Evolutionary conservation across 2,329 filamentous ascomycete genomes (phyloP), one percentile per base, ranked within the genome.

Genomic region (Fusarium keratoplasticum): DNA sequence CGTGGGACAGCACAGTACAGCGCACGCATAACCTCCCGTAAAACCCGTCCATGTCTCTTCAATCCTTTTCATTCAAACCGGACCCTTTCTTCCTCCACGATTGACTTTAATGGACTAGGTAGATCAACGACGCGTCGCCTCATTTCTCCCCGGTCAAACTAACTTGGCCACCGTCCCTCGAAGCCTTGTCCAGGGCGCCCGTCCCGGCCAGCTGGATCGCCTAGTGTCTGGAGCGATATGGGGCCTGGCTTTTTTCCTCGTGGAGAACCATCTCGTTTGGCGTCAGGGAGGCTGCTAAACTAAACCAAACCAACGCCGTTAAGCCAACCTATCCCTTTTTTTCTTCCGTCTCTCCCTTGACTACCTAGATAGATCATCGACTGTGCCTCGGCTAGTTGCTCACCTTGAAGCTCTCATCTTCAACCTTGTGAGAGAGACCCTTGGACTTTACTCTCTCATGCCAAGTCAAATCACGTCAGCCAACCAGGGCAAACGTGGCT

Each of bases 401-500:
- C 44, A 27, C 16, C 47, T 52, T 31, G 27, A 52, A n/a, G 7
- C 54, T 57, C 14, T 35, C 47, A 10, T 40, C 38, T n/a, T 40
- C 6, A 5, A 42, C 40, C 40, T 42, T 42, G 18, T 13, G 47
- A 27, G 18, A 55, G 18, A 55, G 52, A 57, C 36, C 35, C 29
- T 58, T 57, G 29, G 40, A 22, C 42, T 8, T 8, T 11, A 11
- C 38, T 2, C 44, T 25, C 33, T 66, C 50, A 71, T 73, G 71
- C 71, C 70, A 71, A 63, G 60, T 62, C 58, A 44, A 55, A 64
- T 71, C 67, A 63, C 70, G 70, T 67, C 71, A 73, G 70, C 71
- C 61, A 74, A 66, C 67, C 27, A 61, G 22, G 33, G 36, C 22
- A 40, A 36, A 33, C 44, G 57, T 67, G 60, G 36, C 50, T 71